Base-by-base conservation (phyloP, 345 rosid genomes). In the Populus deltoides region DNA sequence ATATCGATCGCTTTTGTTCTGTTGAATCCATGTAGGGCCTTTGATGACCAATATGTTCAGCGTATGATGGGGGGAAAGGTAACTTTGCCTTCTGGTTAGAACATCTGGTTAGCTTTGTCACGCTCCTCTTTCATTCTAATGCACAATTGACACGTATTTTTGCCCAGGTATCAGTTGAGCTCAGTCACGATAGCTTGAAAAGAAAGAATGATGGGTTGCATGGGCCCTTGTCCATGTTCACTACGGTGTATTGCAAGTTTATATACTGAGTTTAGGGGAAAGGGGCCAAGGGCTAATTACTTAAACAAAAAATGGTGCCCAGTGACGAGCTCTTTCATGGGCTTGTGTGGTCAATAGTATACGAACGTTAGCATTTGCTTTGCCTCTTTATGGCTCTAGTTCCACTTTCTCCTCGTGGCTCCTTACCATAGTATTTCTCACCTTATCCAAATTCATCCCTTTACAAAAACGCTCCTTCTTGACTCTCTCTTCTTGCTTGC, bases 371-470 rank as follows among this genome's bases (percentile, higher is more conserved):
- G 66, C 76, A 74, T 24, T 16, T 39, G 68, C 24, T 6, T 24
- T n/a, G 35, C 25, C 7, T 33, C 4, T 10, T 38, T 62, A 39
- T 13, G 78, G 71, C 59, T 20, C 31, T 38, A 68, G 8, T 51
- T 51, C 18, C 53, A 31, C 24, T 36, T 36, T 6, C 39, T 36
- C 13, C 55, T 35, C 9, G 0, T 2, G 7, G 51, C 20, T 29
- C 61, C 25, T 43, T 70, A 29, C 18, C 80, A 61, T 33, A 70
- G 63, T 0, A 6, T 17, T 29, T 2, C 41, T 59, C 61, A 59
- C 61, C 79, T 77, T 70, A 31, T 77, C 80, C 47, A n/a, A 39
- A 27, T 66, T 29, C 41, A 25, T 59, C 74, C 36, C 68, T 11
- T 16, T 41, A 57, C 59, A 69, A 70, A 31, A 51, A 17, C 15